A percentile compares a stretch with the other conserved stretches of the same genome.
Conservation (phyloP, 352 stramenopile species). For the Phytophthora sp. region DNA sequence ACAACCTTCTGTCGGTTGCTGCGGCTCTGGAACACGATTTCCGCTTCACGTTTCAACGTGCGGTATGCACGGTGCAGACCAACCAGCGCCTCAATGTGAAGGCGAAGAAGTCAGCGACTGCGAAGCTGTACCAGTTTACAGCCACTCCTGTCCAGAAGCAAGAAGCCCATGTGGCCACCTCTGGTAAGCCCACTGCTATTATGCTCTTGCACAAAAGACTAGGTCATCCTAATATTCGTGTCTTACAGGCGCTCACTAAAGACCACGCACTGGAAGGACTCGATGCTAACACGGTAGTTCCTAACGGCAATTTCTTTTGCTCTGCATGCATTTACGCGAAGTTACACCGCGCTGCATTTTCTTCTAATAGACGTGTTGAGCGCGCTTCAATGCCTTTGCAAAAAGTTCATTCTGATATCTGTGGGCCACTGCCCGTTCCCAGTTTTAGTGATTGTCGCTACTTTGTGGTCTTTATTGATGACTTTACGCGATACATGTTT, state of each 20-base stretch:
- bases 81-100: constrained; percentile 14
- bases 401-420: constrained; percentile 17
- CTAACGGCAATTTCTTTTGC: constrained; percentile 1
- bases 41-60: background rate
- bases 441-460: constrained; percentile 6
- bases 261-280: background rate
- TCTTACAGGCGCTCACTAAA: background rate
- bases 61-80: background rate
- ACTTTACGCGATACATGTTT: background rate
- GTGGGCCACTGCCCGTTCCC: constrained; percentile 3
- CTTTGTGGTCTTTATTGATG: constrained; percentile 10
- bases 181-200: background rate
- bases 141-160: background rate
- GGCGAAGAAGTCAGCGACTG: background rate
- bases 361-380: constrained; percentile 5
- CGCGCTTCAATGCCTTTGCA: background rate
- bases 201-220: constrained; percentile 4
- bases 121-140: constrained; percentile 9
- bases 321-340: constrained; percentile 1
- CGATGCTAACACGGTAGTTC: background rate
- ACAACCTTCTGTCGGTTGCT: background rate
- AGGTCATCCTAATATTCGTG: constrained; percentile 6
- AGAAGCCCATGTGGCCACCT: background rate
- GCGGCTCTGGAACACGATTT: background rate
- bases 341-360: constrained; percentile 1